A percentile compares a stretch with the other conserved stretches of the same genome.
Evolutionary conservation across 495 filamentous ascomycete genomes (phyloP).

Genomic region (Tuber microsphaerosporum): DNA sequence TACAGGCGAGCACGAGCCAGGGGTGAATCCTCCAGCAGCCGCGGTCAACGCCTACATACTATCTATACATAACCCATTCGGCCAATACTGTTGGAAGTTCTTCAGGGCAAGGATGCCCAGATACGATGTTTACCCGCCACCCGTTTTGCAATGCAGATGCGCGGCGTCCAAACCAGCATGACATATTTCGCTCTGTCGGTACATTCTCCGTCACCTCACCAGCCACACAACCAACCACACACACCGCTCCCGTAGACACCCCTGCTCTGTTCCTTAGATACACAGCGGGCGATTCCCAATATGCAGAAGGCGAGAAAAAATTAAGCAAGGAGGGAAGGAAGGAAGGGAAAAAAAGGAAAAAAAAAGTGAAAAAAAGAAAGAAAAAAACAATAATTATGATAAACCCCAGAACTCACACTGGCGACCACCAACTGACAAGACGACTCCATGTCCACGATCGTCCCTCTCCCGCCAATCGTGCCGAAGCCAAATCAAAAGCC

Average conservation of each 20-base stretch:
- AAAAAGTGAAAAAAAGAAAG: constrained; percentile 7
- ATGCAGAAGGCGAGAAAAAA: constrained; percentile 12
- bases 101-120: background rate
- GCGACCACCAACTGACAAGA: constrained; percentile 11
- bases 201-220: constrained; percentile 28
- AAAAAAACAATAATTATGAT: constrained; percentile 19
- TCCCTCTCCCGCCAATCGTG: constrained; percentile 19
- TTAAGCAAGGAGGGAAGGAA: background rate
- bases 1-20: background rate
- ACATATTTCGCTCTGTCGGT: constrained; percentile 16
- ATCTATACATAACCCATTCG: too few species aligned
- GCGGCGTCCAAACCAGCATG: constrained; percentile 18
- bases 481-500: constrained; percentile 15
- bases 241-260: constrained; percentile 20
- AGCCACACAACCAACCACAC: constrained; percentile 34
- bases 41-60: background rate
- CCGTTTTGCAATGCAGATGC: constrained; percentile 27
- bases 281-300: constrained; percentile 17
- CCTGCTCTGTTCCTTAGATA: constrained; percentile 25
- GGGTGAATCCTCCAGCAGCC: background rate
- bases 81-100: background rate
- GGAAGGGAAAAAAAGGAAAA: too few species aligned
- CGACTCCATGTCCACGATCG: constrained; percentile 25
- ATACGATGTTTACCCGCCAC: constrained; percentile 33
- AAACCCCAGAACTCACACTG: constrained; percentile 6